Conservation (phyloP, 2,329 filamentous ascomycete species). For the Sporothrix sp. region DNA sequence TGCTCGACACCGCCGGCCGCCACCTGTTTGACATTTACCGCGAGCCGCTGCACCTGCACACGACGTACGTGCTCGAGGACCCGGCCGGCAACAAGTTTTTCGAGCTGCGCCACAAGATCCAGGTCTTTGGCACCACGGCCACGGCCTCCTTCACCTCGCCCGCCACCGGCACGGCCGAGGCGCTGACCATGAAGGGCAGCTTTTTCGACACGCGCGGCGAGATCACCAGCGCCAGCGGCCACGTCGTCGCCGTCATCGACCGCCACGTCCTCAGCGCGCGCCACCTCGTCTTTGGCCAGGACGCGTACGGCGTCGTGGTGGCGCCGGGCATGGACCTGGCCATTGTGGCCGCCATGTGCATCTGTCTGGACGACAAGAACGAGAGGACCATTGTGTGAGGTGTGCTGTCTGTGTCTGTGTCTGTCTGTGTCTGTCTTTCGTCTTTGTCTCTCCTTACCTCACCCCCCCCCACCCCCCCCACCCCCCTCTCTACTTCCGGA, state of each 20-base stretch:
- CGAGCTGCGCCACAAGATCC: constrained; percentile 46
- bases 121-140: constrained; percentile 44
- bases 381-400: constrained; percentile 31
- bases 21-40: constrained; percentile 51
- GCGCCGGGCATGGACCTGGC: constrained; percentile 57
- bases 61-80: constrained; percentile 41
- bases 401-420: no score
- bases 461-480: no score
- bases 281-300: constrained; percentile 49
- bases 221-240: constrained; percentile 4
- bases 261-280: constrained; percentile 48
- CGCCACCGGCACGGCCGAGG: constrained; percentile 32
- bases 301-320: constrained; percentile 55
- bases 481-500: constrained; percentile 16
- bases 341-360: constrained; percentile 55
- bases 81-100: constrained; percentile 38
- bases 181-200: constrained; percentile 50
- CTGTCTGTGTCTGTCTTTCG: no score
- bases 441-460: no score
- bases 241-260: constrained; percentile 48
- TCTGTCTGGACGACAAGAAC: constrained; percentile 60
- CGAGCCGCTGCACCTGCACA: constrained; percentile 40
- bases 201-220: constrained; percentile 40
- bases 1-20: constrained; percentile 42
- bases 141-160: constrained; percentile 47